Conservation (phyloP, 2,329 filamentous ascomycete genomes). For the Aspergillus sp. region DNA sequence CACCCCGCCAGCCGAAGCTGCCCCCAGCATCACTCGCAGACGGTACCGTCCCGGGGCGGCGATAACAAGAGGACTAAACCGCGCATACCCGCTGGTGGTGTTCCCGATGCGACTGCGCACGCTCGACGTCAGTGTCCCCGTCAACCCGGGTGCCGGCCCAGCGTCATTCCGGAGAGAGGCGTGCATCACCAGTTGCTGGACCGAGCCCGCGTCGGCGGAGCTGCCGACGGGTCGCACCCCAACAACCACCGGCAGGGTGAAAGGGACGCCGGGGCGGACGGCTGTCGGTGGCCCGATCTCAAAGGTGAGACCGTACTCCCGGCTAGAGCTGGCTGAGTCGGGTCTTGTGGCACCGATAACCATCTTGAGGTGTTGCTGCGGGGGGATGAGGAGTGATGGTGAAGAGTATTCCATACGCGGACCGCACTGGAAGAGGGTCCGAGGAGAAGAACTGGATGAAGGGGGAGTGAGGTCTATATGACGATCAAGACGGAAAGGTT, state of each 20-base stretch:
- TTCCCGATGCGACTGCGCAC: constrained; percentile 30
- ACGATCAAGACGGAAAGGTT: not conserved
- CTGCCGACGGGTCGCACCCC: constrained; percentile 27
- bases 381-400: not conserved
- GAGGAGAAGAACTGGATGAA: too few species aligned
- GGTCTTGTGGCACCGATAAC: constrained; percentile 9
- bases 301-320: constrained; percentile 29
- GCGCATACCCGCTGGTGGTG: constrained; percentile 29
- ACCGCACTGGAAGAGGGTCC: too few species aligned
- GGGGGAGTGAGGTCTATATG: too few species aligned
- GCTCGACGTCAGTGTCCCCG: constrained; percentile 29
- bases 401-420: not conserved
- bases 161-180: constrained; percentile 27
- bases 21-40: constrained; percentile 30
- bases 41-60: constrained; percentile 28
- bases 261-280: constrained; percentile 22
- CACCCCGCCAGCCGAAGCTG: constrained; percentile 26
- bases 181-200: constrained; percentile 28
- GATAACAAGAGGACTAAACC: constrained; percentile 26
- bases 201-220: constrained; percentile 13
- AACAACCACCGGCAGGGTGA: constrained; percentile 31
- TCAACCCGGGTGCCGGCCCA: constrained; percentile 18
- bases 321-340: constrained; percentile 16
- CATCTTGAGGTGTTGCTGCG: constrained; percentile 15
- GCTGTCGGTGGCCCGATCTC: constrained; percentile 27